These are phyloP conservation scores for Dryadomyces quercus-mongolicae DNA, from an alignment of 2,329 filamentous ascomycete genomes.

Conservation along the genomic window DNA sequence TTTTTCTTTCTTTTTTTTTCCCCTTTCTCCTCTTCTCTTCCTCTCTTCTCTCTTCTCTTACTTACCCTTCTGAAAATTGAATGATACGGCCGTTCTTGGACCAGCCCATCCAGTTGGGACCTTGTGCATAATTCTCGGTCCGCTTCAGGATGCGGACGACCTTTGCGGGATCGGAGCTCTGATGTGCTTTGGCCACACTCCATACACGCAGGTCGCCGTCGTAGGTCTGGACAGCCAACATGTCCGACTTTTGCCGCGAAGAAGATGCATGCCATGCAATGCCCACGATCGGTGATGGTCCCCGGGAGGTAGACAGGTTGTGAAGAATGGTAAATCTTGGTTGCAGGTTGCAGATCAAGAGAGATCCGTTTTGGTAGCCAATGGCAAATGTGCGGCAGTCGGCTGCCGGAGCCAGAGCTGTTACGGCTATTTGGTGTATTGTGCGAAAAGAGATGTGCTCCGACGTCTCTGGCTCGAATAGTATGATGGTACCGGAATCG, in stretches of 20 bases:
- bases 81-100: constrained; percentile 96
- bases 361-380: constrained; percentile 94
- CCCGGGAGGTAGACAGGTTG: constrained; percentile 72
- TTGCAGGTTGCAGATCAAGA: constrained; percentile 78
- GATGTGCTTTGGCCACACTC: constrained; percentile 79
- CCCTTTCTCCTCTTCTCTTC: too few relatives aligned
- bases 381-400: constrained; percentile 95
- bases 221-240: constrained; percentile 85
- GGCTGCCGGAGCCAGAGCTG: constrained; percentile 75
- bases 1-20: background rate
- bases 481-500: constrained; percentile 78
- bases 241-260: constrained; percentile 90
- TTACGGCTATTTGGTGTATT: constrained; percentile 84
- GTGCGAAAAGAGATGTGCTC: constrained; percentile 88
- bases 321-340: constrained; percentile 91
- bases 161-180: constrained; percentile 64
- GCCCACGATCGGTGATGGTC: constrained; percentile 76
- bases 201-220: constrained; percentile 91
- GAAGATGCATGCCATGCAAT: constrained; percentile 95
- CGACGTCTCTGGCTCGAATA: constrained; percentile 86
- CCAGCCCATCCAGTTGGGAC: constrained; percentile 95
- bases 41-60: too few relatives aligned
- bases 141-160: constrained; percentile 80
- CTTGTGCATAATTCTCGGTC: constrained; percentile 58
- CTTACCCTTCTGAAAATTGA: constrained; percentile 82